Base-by-base conservation (phyloP, 805 yeast species). In the Grigorovia transvaalensis region DNA sequence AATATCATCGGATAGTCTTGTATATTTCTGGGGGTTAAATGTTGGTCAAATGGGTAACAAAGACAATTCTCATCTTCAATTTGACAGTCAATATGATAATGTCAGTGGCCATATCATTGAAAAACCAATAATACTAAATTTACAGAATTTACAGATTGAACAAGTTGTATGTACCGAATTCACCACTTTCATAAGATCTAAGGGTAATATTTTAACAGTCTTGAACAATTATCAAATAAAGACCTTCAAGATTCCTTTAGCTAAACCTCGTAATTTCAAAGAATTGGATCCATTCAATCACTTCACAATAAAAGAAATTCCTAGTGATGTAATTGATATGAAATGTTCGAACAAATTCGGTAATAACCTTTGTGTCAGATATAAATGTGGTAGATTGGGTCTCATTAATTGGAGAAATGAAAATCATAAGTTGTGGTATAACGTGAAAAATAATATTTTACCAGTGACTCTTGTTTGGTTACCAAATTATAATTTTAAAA, bases 1-100 rank as follows among this genome's bases (percentile, higher is more conserved):
- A 18, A 85, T 78, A 0, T 83, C 73, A 54, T 69, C 81, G 0
- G 63, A 69, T 45, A 77, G 76, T 9, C 53, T 60, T n/a, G 56
- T 84, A 1, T 77, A 69, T 54, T 65, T 79, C 42, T 88, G 96
- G 95, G 96, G 96, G 2, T 67, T 83, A 41, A 85, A 88, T 61
- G 69, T 80, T 40, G 96, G 96, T 0, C 96, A 88, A 64, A 79
- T 88, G 82, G 91, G 91, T 2, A 56, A 54, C 9, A 53, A 63
- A 5, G 60, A 57, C 47, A 61, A 59, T 15, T 40, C 82, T 79
- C 40, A 72, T 67, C 54, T 65, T 60, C 51, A 63, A 74, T 19
- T 70, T 66, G 33, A 74, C 80, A 45, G 63, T 69, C 35, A 78
- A 75, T 58, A 80, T 71, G 44, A 57, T 51, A 51, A 79, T 77